phyloP scores from a whole-genome alignment of 345 rosid genomes.

The Erucastrum elatum region DNA sequence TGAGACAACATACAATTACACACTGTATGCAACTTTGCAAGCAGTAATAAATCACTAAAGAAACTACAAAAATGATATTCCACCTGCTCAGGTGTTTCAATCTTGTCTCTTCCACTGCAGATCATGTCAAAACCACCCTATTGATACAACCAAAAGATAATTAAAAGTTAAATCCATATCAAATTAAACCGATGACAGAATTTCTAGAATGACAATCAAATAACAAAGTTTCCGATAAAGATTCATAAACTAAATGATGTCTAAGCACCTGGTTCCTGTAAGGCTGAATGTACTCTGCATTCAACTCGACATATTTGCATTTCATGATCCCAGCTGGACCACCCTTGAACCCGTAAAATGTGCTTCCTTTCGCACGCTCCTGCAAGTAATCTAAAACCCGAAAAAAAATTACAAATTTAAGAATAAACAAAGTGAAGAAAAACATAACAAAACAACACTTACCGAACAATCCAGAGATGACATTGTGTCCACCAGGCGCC shows the following conservation, averaged over 20 bases:
- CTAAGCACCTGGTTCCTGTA: constrained; percentile 85
- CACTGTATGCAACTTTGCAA: not conserved
- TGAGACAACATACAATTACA: constrained; percentile 1
- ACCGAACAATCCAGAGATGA: constrained; percentile 89
- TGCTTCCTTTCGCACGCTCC: constrained; percentile 75
- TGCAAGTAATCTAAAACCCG: constrained; percentile 77
- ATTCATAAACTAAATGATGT: not conserved
- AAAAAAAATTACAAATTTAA: constrained; percentile 14
- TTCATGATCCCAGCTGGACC: constrained; percentile 99
- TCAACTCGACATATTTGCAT: constrained; percentile 81
- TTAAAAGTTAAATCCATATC: not conserved
- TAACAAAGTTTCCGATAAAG: not conserved
- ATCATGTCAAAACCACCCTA: constrained; percentile 99
- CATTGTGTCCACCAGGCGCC: constrained; percentile 99
- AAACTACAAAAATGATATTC: not conserved
- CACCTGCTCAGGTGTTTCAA: constrained; percentile 98
- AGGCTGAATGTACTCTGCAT: constrained; percentile 67
- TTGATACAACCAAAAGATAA: not conserved
- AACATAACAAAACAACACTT: constrained; percentile 21
- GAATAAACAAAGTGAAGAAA: not conserved
- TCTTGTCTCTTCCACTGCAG: constrained; percentile 99
- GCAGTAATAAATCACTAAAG: not conserved
- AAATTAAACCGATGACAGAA: not conserved
- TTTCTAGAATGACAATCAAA: not conserved
- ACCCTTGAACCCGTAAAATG: constrained; percentile 84